A percentile compares a stretch with the other conserved stretches of the same genome.
These are phyloP conservation scores for Pythium dissimile DNA, from an alignment of 352 stramenopile species.

Conservation along the genomic window DNA sequence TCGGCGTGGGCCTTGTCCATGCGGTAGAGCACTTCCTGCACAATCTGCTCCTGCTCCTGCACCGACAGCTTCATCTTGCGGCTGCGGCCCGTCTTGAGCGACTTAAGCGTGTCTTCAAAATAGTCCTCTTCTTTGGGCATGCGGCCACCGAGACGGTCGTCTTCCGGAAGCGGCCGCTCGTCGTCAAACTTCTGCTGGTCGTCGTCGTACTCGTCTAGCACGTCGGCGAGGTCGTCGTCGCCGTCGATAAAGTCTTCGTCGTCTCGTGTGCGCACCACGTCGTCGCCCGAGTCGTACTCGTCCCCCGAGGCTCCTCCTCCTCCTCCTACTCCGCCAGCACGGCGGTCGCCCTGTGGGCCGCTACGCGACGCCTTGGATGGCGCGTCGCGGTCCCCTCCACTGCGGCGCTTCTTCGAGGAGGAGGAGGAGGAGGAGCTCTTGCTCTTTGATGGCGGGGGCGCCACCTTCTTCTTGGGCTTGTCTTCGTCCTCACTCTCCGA, in stretches of 20 bases:
- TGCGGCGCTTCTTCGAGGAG: conserved; percentile 14
- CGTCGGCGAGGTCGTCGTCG: conserved; percentile 83
- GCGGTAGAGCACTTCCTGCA: conserved; percentile 84
- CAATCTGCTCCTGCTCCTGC: conserved; percentile 85
- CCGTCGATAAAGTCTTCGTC: conserved; percentile 87
- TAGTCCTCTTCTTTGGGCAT: conserved; percentile 56
- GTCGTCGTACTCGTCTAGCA: conserved; percentile 77
- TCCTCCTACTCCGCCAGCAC: not conserved
- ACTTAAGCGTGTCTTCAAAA: conserved; percentile 81
- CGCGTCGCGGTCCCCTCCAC: not conserved
- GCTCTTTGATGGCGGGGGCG: conserved; percentile 38
- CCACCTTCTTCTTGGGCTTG: conserved; percentile 41
- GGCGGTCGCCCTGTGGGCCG: conserved; percentile 3
- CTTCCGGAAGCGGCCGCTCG: conserved; percentile 63
- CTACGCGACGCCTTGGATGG: conserved; percentile 4
- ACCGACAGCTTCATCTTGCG: conserved; percentile 76
- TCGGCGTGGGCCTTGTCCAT: conserved; percentile 88
- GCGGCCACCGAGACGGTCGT: no score
- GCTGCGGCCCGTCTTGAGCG: conserved; percentile 74
- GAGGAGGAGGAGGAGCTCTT: conserved; percentile 30
- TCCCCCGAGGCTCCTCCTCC: conserved; percentile 29
- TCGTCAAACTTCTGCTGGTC: conserved; percentile 76
- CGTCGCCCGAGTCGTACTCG: conserved; percentile 85
- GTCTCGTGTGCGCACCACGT: conserved; percentile 65
- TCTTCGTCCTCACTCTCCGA: conserved; percentile 82